A percentile compares a stretch with the other conserved stretches of the same genome.
Conservation (phyloP, 2,329 filamentous ascomycete genomes). For the Fusarium sp. region DNA sequence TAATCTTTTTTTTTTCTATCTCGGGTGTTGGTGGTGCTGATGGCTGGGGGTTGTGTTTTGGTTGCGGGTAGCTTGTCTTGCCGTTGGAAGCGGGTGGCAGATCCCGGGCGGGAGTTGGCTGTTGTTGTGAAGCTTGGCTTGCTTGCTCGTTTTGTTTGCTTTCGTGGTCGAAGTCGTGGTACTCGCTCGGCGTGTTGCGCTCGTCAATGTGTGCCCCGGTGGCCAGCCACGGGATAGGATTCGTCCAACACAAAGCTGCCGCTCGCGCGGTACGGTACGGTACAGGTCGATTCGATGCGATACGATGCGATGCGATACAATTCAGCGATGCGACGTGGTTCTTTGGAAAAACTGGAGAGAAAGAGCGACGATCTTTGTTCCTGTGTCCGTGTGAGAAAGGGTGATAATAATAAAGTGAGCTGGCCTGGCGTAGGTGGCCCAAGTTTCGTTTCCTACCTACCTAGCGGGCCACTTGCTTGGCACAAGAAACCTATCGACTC, state of each 20-base stretch:
- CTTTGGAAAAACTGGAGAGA: slow-evolving; percentile 36
- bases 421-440: slow-evolving; percentile 27
- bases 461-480: slow-evolving; percentile 22
- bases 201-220: slow-evolving; percentile 24
- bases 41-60: slow-evolving; percentile 25
- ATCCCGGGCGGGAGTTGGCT: slow-evolving; percentile 26
- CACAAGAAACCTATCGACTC: slow-evolving; percentile 24
- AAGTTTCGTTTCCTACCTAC: slow-evolving; percentile 47
- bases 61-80: slow-evolving; percentile 8
- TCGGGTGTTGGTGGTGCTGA: slow-evolving; percentile 19
- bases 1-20: slow-evolving; percentile 17
- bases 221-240: slow-evolving; percentile 38
- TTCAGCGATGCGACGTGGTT: not conserved
- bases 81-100: slow-evolving; percentile 13
- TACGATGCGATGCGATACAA: not conserved
- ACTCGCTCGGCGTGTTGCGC: slow-evolving; percentile 22
- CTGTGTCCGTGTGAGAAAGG: slow-evolving; percentile 20
- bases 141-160: slow-evolving; percentile 21
- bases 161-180: slow-evolving; percentile 11
- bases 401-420: slow-evolving; percentile 24
- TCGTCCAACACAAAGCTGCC: slow-evolving; percentile 33
- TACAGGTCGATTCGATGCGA: not conserved
- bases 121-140: slow-evolving; percentile 13
- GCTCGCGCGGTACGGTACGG: slow-evolving; percentile 9
- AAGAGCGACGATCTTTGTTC: slow-evolving; percentile 37